These are phyloP conservation scores for Triticum aestivum DNA, from an alignment of 176 grass and related monocot genomes.

Conservation along the genomic window DNA sequence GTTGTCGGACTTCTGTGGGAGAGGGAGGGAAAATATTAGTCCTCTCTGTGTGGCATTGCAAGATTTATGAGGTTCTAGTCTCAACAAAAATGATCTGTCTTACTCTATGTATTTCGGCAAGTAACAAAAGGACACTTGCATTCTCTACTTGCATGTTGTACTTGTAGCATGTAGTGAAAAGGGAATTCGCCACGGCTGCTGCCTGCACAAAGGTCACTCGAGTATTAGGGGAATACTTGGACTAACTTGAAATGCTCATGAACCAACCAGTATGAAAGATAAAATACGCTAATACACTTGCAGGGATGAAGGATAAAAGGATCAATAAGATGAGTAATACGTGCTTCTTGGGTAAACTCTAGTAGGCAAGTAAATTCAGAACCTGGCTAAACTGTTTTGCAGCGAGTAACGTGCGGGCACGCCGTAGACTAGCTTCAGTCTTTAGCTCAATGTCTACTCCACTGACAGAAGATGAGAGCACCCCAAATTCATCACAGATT, in stretches of 20 bases:
- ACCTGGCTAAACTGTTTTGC: conserved; percentile 91
- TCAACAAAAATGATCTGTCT: background rate
- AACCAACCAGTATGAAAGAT: too few species aligned
- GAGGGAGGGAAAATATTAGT: conserved; percentile 16
- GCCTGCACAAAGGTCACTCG: conserved; percentile 50
- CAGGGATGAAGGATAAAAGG: too few species aligned
- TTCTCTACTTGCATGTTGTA: conserved; percentile 97
- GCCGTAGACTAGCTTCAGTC: conserved; percentile 75
- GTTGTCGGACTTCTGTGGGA: conserved; percentile 71
- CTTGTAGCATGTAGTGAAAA: conserved; percentile 92
- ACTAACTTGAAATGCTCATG: background rate
- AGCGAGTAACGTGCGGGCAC: conserved; percentile 81
- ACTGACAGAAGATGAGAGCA: conserved; percentile 75
- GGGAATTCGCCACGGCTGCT: conserved; percentile 73
- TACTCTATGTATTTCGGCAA: conserved; percentile 96
- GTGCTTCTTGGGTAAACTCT: too few species aligned
- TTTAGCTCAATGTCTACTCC: conserved; percentile 96
- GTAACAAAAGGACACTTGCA: conserved; percentile 90
- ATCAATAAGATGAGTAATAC: too few species aligned
- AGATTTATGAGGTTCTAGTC: background rate
- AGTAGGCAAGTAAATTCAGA: conserved; percentile 26
- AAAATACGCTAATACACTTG: too few species aligned
- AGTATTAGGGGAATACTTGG: conserved; percentile 1
- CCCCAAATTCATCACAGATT: conserved; percentile 81
- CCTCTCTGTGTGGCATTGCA: background rate